Conservation (phyloP, 179 eudicot genomes). For the Silene noctiflora region DNA sequence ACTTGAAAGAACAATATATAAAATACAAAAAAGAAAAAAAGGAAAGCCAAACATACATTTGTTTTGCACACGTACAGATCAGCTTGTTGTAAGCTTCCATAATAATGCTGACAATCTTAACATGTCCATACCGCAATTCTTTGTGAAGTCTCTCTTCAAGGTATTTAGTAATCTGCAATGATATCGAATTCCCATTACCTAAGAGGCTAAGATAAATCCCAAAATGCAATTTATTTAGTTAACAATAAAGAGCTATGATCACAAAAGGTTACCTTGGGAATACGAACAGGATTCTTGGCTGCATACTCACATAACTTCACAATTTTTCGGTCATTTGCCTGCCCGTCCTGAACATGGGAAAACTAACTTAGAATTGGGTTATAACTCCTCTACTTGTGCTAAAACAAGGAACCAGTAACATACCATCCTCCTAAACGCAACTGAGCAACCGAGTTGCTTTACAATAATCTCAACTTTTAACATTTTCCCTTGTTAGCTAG, state of each 20-base stretch:
- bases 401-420: not conserved
- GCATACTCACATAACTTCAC: constrained; percentile 97
- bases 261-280: constrained; percentile 66
- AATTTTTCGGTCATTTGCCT: constrained; percentile 69
- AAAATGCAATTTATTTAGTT: not conserved
- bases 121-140: constrained; percentile 73
- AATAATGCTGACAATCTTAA: constrained; percentile 52
- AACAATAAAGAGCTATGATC: not conserved
- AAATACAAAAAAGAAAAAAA: not conserved
- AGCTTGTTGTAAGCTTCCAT: constrained; percentile 67
- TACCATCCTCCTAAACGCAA: not conserved
- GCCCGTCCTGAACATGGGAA: constrained; percentile 49
- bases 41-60: constrained; percentile 52
- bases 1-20: no score
- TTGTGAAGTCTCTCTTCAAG: constrained; percentile 90
- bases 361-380: not conserved
- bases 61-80: constrained; percentile 71
- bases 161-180: constrained; percentile 65
- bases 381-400: not conserved
- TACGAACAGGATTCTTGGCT: constrained; percentile 84
- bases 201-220: not conserved
- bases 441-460: not conserved
- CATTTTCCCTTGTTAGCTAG: no score
- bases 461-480: no score
- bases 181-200: not conserved